A percentile compares a stretch with the other conserved stretches of the same genome.
phyloP scores from a whole-genome alignment of 2,329 filamentous ascomycete genomes.

The Reticulascus tulasneorum region DNA sequence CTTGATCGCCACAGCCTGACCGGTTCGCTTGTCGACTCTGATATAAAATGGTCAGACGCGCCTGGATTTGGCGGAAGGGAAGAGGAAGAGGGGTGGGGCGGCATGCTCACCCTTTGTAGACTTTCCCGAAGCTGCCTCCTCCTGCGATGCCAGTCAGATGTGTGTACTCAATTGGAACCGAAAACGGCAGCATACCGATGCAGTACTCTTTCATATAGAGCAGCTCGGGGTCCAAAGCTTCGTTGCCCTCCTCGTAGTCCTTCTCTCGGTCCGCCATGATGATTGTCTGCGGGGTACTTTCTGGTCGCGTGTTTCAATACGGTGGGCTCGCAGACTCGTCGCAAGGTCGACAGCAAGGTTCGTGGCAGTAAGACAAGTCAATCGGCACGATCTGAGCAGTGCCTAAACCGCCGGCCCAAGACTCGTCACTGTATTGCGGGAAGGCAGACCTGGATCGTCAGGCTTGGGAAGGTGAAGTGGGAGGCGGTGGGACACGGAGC shows the following conservation, averaged over 20 bases:
- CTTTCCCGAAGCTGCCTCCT: conserved; percentile 95
- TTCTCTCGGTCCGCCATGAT: conserved; percentile 47
- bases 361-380: too few species aligned
- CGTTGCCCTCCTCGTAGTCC: conserved; percentile 43
- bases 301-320: too few species aligned
- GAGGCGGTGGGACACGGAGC: too few species aligned
- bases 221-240: conserved; percentile 75
- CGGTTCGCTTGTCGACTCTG: conserved; percentile 88
- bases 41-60: conserved; percentile 10
- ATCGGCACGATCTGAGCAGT: too few species aligned
- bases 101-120: conserved; percentile 80
- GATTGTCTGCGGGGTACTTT: conserved; percentile 8
- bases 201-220: conserved; percentile 92
- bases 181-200: conserved; percentile 57
- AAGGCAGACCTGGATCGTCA: too few species aligned
- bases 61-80: not conserved
- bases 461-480: too few species aligned
- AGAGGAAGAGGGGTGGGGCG: not conserved
- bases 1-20: conserved; percentile 95
- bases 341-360: too few species aligned
- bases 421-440: too few species aligned
- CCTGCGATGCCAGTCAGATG: conserved; percentile 49
- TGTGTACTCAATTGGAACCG: conserved; percentile 6
- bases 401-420: too few species aligned
- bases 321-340: too few species aligned